Evolutionary conservation across 2,329 filamentous ascomycete species (phyloP).

Genomic region (Aspergillus jensenii): DNA sequence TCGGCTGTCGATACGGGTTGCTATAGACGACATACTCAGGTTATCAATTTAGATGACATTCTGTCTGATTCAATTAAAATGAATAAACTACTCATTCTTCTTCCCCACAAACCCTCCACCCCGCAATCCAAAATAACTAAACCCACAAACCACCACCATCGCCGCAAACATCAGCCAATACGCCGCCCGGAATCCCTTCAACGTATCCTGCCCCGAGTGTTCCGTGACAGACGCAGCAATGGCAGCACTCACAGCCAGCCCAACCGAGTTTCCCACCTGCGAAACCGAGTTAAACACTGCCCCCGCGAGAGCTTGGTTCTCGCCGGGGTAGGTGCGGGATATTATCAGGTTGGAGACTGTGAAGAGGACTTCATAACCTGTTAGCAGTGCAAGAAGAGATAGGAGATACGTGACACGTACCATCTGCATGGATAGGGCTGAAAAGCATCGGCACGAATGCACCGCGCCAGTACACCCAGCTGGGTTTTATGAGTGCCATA

Average conservation of each 20-base stretch:
- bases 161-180: slow-evolving; percentile 12
- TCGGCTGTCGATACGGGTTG: no score
- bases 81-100: slow-evolving; percentile 1
- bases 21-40: no score
- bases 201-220: slow-evolving; percentile 20
- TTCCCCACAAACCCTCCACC: slow-evolving; percentile 5
- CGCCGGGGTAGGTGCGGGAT: slow-evolving; percentile 53
- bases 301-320: slow-evolving; percentile 58
- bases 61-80: no score
- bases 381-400: no score
- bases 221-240: slow-evolving; percentile 44
- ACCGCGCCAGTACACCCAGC: slow-evolving; percentile 50
- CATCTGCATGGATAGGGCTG: slow-evolving; percentile 46
- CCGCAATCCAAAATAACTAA: slow-evolving; percentile 4
- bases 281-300: slow-evolving; percentile 60
- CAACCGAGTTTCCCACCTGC: slow-evolving; percentile 56
- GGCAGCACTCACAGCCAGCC: slow-evolving; percentile 50
- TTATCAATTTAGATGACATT: no score
- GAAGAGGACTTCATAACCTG: slow-evolving; percentile 41
- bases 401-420: slow-evolving; percentile 32
- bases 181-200: slow-evolving; percentile 4
- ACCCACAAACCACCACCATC: slow-evolving; percentile 6
- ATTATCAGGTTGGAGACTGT: slow-evolving; percentile 57
- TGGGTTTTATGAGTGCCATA: slow-evolving; percentile 47
- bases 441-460: slow-evolving; percentile 47